Percentiles rank a stretch among this genome's conserved stretches.
These are phyloP conservation scores for Komagataella kurtzmanii DNA, from an alignment of 805 yeast genomes.

Conservation along the genomic window DNA sequence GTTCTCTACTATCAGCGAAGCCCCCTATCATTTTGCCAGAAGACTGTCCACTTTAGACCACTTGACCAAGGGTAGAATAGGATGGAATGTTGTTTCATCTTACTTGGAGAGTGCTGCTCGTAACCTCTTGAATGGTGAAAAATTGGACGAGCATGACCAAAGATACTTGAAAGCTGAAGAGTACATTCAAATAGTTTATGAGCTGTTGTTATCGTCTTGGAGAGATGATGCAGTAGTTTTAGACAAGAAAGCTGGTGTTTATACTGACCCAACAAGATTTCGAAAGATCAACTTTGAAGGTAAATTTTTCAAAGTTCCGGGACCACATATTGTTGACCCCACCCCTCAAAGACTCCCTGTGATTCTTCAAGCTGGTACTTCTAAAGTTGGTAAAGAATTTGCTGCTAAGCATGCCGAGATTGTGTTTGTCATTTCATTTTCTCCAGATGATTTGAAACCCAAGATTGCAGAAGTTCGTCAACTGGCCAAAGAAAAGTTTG, in stretches of 20 bases:
- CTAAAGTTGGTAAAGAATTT: constrained; percentile 23
- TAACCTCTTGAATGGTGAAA: constrained; percentile 22
- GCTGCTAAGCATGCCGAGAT: constrained; percentile 31
- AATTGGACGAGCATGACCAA: constrained; percentile 23
- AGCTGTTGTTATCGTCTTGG: constrained; percentile 28
- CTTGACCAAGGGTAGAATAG: constrained; percentile 26
- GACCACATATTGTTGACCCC: constrained; percentile 28
- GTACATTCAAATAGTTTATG: constrained; percentile 23
- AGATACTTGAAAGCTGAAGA: constrained; percentile 27
- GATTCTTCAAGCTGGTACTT: constrained; percentile 30
- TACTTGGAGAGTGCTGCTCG: constrained; percentile 28
- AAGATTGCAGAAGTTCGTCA: constrained; percentile 17
- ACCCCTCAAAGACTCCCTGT: constrained; percentile 31
- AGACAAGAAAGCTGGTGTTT: constrained; percentile 10
- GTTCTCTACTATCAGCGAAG: constrained; percentile 27
- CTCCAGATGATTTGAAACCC: constrained; percentile 9
- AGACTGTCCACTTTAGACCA: constrained; percentile 30
- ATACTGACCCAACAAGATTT: constrained; percentile 24
- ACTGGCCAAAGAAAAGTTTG: constrained; percentile 19
- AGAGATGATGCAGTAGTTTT: constrained; percentile 25
- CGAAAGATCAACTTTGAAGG: constrained; percentile 28
- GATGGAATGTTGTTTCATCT: constrained; percentile 34
- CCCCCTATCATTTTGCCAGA: constrained; percentile 27
- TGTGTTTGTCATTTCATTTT: constrained; percentile 22
- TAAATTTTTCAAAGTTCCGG: constrained; percentile 25